Conservation (phyloP, 192 early-diverging fungal species). For the Coemansia sp. region DNA sequence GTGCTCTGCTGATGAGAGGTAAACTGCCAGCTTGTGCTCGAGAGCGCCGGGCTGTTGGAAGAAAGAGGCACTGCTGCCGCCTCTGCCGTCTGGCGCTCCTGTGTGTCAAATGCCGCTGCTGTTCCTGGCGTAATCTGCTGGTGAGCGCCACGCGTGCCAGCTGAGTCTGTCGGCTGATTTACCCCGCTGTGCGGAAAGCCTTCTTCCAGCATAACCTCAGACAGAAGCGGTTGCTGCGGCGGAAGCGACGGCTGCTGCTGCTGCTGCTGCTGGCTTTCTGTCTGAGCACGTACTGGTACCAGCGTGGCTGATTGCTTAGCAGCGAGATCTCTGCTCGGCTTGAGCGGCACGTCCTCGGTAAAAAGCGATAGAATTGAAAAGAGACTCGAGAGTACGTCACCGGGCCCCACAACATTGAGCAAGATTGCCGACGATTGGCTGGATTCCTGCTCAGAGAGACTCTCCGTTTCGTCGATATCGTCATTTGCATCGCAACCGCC, state of each 20-base stretch:
- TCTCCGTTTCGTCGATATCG: conserved; percentile 16
- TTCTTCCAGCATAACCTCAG: background rate
- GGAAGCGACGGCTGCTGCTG: background rate
- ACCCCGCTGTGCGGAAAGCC: background rate
- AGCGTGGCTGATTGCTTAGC: background rate
- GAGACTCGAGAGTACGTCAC: conserved; percentile 87
- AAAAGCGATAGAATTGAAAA: conserved; percentile 92
- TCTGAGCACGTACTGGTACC: background rate
- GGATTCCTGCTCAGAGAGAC: background rate
- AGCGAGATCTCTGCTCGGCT: background rate
- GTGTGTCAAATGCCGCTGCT: background rate
- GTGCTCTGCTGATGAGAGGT: background rate
- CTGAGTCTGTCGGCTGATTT: conserved; percentile 7
- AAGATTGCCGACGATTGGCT: conserved; percentile 58
- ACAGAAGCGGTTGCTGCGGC: background rate
- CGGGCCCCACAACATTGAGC: conserved; percentile 85
- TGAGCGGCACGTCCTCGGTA: conserved; percentile 66
- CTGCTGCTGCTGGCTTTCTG: background rate
- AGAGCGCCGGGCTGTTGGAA: background rate
- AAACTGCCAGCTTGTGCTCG: background rate
- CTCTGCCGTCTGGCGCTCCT: background rate
- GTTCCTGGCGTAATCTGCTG: conserved; percentile 5
- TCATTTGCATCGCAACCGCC: conserved; percentile 16
- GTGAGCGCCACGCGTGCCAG: conserved; percentile 5
- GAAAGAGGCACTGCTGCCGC: background rate